phyloP scores from a whole-genome alignment of 352 stramenopile species.

The Pythium utonaiense region DNA sequence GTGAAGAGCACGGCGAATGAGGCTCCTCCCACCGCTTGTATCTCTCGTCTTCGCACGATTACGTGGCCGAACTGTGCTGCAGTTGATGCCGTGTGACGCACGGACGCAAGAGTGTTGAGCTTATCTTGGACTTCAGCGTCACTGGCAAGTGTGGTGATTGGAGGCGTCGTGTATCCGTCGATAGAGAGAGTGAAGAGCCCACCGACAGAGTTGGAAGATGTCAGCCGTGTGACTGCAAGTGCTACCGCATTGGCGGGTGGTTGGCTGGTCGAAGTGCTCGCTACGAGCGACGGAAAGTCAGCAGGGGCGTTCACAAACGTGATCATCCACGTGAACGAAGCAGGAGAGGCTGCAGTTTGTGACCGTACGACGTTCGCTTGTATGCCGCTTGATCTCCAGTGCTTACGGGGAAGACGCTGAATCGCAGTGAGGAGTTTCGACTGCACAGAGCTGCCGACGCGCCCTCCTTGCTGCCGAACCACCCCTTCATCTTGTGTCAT shows the following conservation, averaged over 20 bases:
- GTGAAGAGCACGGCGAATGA: conserved; percentile 23
- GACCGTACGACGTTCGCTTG: conserved; percentile 1
- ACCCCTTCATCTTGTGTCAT: conserved; percentile 28
- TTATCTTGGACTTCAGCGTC: conserved; percentile 1
- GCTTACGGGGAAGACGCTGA: background rate
- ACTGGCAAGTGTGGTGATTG: background rate
- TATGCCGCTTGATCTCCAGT: background rate
- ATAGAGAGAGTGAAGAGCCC: conserved; percentile 15
- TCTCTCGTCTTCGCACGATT: conserved; percentile 13
- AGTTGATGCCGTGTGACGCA: background rate
- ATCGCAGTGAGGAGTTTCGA: conserved; percentile 18
- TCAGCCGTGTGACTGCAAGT: conserved; percentile 4
- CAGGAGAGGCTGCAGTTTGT: background rate
- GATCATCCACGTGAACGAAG: conserved; percentile 21
- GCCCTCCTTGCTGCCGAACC: conserved; percentile 23
- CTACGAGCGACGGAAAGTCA: conserved; percentile 26
- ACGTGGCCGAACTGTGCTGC: conserved; percentile 3
- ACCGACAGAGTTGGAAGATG: conserved; percentile 2
- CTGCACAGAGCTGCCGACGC: conserved; percentile 31
- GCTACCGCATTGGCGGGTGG: background rate
- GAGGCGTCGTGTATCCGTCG: background rate
- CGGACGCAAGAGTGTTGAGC: conserved; percentile 11
- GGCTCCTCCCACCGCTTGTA: background rate
- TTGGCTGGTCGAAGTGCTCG: background rate
- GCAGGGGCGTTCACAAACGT: conserved; percentile 27